A percentile compares a stretch with the other conserved stretches of the same genome.
Conservation (phyloP, 2,329 filamentous ascomycete species). For the Plectosphaerella sp. region DNA sequence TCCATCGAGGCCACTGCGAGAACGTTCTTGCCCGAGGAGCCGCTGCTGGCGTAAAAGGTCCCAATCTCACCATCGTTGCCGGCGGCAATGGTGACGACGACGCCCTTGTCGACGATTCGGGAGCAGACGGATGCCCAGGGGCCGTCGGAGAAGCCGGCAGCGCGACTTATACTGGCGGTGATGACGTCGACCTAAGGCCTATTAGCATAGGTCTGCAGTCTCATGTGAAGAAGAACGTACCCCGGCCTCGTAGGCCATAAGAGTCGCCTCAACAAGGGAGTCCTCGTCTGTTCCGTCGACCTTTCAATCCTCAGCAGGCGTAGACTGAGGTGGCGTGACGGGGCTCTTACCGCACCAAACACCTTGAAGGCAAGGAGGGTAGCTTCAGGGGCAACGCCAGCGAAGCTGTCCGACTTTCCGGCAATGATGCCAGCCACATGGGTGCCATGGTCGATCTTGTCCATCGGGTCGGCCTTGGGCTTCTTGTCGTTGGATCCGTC, state of each 20-base stretch:
- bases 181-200: neutral
- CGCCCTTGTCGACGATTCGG: constrained; percentile 25
- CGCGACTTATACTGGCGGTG: neutral
- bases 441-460: constrained; percentile 16
- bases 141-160: constrained; percentile 2
- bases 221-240: neutral
- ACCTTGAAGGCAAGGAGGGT: constrained; percentile 18
- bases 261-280: constrained; percentile 6
- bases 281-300: constrained; percentile 11
- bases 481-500: constrained; percentile 6
- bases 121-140: constrained; percentile 9
- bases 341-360: constrained; percentile 11
- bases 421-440: constrained; percentile 21
- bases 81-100: constrained; percentile 45
- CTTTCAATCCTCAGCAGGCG: too few species aligned
- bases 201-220: neutral
- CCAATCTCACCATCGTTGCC: constrained; percentile 47
- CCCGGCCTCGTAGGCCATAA: constrained; percentile 11
- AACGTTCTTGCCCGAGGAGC: constrained; percentile 34
- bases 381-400: constrained; percentile 19
- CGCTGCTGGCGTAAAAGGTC: constrained; percentile 39
- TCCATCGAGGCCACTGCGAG: constrained; percentile 38
- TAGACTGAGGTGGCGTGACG: too few species aligned
- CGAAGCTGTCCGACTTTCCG: constrained; percentile 13
- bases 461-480: constrained; percentile 17